Percentiles rank a stretch among this genome's conserved stretches.
These are phyloP conservation scores for Cytospora piceicola DNA, from an alignment of 2,329 filamentous ascomycete species.

Conservation along the genomic window DNA sequence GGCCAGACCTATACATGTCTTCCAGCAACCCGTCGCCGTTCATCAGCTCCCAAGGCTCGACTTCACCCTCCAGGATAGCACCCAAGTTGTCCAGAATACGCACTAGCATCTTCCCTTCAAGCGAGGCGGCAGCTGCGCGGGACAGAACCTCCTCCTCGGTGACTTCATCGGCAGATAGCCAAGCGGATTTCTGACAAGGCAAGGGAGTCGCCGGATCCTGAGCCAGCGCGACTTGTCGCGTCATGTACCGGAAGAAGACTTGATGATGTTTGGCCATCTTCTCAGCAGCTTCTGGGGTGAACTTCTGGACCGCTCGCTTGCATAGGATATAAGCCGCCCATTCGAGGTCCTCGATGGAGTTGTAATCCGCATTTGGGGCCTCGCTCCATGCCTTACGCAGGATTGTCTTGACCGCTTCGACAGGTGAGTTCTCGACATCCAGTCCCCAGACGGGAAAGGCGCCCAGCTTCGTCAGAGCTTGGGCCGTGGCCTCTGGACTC, in stretches of 20 bases:
- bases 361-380: neutral
- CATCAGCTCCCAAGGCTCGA: slow-evolving; percentile 17
- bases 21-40: slow-evolving; percentile 13
- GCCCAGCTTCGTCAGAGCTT: slow-evolving; percentile 12
- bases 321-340: slow-evolving; percentile 19
- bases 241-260: slow-evolving; percentile 12
- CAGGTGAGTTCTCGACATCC: slow-evolving; percentile 8
- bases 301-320: slow-evolving; percentile 1
- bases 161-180: neutral
- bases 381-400: slow-evolving; percentile 4
- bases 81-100: slow-evolving; percentile 7
- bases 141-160: neutral
- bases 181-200: slow-evolving; percentile 5
- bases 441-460: slow-evolving; percentile 6
- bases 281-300: neutral
- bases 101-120: slow-evolving; percentile 5
- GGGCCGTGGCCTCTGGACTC: neutral
- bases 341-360: slow-evolving; percentile 6
- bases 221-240: slow-evolving; percentile 2
- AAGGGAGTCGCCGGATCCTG: neutral
- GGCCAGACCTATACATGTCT: slow-evolving; percentile 9
- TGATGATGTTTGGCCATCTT: slow-evolving; percentile 9
- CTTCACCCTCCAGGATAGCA: neutral
- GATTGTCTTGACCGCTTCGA: neutral
- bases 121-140: neutral